phyloP scores from a whole-genome alignment of 2,329 filamentous ascomycete genomes.

The Polytolypa hystricis region DNA sequence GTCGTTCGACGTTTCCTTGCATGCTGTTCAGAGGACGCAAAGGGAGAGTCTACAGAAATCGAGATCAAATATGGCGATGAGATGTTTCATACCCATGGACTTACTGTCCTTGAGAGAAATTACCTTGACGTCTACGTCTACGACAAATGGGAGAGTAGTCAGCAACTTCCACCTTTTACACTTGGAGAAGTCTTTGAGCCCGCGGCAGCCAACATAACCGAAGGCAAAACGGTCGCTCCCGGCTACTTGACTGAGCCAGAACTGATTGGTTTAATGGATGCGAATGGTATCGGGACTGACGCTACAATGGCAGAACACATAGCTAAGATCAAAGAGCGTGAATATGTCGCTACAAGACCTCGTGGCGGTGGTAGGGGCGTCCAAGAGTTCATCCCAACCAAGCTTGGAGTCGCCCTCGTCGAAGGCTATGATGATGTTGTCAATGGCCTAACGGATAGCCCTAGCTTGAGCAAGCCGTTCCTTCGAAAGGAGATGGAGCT shows the following conservation, averaged over 20 bases:
- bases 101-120: constrained; percentile 78
- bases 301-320: constrained; percentile 99
- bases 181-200: constrained; percentile 76
- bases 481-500: constrained; percentile 95
- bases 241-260: constrained; percentile 89
- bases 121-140: constrained; percentile 94
- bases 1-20: constrained; percentile 84
- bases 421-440: constrained; percentile 92
- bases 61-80: constrained; percentile 78
- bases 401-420: constrained; percentile 80
- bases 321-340: constrained; percentile 79
- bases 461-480: constrained; percentile 86
- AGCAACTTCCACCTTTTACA: constrained; percentile 67
- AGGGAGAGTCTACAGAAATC: constrained; percentile 73
- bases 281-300: constrained; percentile 95
- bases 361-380: constrained; percentile 40
- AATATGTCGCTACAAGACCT: constrained; percentile 65
- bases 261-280: constrained; percentile 92
- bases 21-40: constrained; percentile 89
- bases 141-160: constrained; percentile 88
- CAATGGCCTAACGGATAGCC: constrained; percentile 54
- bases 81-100: constrained; percentile 66
- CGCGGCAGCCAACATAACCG: constrained; percentile 74
- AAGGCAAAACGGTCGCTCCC: constrained; percentile 81
- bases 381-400: constrained; percentile 85